Base-by-base conservation (phyloP, 306 rosid species). In the Quillaja saponaria region DNA sequence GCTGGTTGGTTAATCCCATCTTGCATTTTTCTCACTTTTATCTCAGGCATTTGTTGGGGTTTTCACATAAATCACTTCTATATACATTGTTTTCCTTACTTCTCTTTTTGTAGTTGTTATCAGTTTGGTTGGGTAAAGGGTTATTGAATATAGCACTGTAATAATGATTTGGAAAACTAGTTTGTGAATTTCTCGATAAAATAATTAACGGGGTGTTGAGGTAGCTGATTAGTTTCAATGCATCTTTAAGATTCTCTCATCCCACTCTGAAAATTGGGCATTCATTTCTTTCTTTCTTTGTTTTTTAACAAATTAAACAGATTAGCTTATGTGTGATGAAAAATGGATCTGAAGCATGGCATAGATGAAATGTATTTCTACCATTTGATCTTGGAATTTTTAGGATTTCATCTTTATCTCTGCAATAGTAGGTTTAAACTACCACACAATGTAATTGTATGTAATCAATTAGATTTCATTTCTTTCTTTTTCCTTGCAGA, bases 31-130 rank as follows among this genome's bases (percentile, higher is more conserved):
- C 31, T 63, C 14, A 61, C 41, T 51, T 59, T 39, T 49, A 13
- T 55, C 67, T 58, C 78, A 79, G 75, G 81, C 19, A 17, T 15
- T 8, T 5, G 1, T 9, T n/a, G 37, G 13, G 14, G 8, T 5
- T 56, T 47, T 5, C 44, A 8, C 7, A 8, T 12, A 2, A 39
- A 2, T 12, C 13, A 12, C 44, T 8, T 39, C 3, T 2, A 7
- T 39, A 39, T 39, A 12, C 10, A 39, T 12, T 25, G 31, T 25
- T 1, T 25, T 25, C 31, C 4, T 2, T 25, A 25, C 4, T 25
- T 25, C 31, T 25, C 31, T 25, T 25, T 25, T 25, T 25, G 3
- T 25, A 4, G 31, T 25, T 25, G 31, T 25, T 25, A 25, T 25
- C 31, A 25, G 31, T 4, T 25, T 1, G 31, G 4, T 25, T 25